Base-by-base conservation (phyloP, 2,329 filamentous ascomycete genomes). In the Chrysoporthe puriensis region DNA sequence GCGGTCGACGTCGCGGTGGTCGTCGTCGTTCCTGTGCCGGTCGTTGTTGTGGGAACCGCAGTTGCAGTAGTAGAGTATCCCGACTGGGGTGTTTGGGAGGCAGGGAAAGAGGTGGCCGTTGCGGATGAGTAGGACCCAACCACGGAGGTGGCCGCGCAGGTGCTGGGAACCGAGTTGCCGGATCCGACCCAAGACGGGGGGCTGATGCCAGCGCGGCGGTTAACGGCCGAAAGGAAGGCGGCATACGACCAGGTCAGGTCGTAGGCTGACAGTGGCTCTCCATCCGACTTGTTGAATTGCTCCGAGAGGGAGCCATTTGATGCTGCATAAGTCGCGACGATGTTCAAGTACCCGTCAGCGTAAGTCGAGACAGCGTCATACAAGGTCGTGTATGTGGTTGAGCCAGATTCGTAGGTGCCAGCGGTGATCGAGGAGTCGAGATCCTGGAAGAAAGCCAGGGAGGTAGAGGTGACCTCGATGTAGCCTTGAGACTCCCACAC, bases 221-320 rank as follows among this genome's bases (percentile, higher is more conserved):
- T 83, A 34, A 81, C 79, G n/a, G 86, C 85, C 0, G 89, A 90
- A 59, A 93, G 79, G 76, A 93, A 89, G 0, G 90, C 84, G 1
- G 90, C 89, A 71, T 92, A 92, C 0, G 89, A 91, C 90, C 90
- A 93, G 3, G 90, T 92, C 40, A 93, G 79, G 71, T 93, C 88
- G 21, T 80, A 78, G 0, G 90, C 91, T 1, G 89, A 91, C 4
- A 90, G 78, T 1, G 87, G 88, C 0, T 73, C 71, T 42, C 85
- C 88, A 56, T 75, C 79, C 66, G 78, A 77, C 72, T 84, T 84
- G 71, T 85, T 82, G 73, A 86, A 93, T 76, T 93, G 90, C 79
- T 93, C 91, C 1, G 88, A 81, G 16, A 93, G 76, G 1, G 85
- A 85, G n/a, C 91, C 91, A 71, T 88, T 86, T 0, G 82, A 71